Base-by-base conservation (phyloP, 805 yeast species). In the Starmerella bacillaris region DNA sequence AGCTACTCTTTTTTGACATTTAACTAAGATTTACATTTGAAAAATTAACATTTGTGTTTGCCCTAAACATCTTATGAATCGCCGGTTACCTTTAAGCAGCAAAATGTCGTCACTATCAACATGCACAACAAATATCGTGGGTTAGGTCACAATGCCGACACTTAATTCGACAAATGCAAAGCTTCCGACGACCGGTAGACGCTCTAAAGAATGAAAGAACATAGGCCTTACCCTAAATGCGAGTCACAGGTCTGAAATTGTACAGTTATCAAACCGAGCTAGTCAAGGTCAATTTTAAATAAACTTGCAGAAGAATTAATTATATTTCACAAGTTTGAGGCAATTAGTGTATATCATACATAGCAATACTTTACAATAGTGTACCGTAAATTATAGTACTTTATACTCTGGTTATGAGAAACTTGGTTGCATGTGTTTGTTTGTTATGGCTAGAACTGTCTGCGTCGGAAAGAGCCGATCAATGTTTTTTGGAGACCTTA, bases 401-500 rank as follows among this genome's bases (percentile, higher is more conserved):
- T n/a, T n/a, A n/a, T n/a, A n/a, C n/a, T n/a, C n/a, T n/a, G n/a
- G n/a, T n/a, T n/a, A n/a, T n/a, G n/a, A n/a, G n/a, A n/a, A n/a
- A n/a, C n/a, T 22, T 22, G 9, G n/a, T n/a, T 22, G 26, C 26
- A 22, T 14, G 16, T 35, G 37, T 38, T 37, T 41, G 24, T 41
- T 41, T 41, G 42, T 38, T 41, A 31, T 41, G 37, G 35, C 29
- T 22, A 11, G 18, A 14, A 22, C 20, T 8, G 6, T 5, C 21
- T 18, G 32, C 22, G 21, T 19, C 22, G 32, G 21, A 14, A 18
- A 29, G 22, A 21, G 19, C 40, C 44, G 41, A 27, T 33, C 46
- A 19, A 27, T 42, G 46, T 41, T 42, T 42, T 42, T 41, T 36
- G 17, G 24, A 17, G 4, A 26, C 37, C 44, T 37, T 35, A 35